Percentiles rank a stretch among this genome's conserved stretches.
Evolutionary conservation across 2,329 filamentous ascomycete genomes (phyloP).

Genomic region (Aspergillus japonicus): DNA sequence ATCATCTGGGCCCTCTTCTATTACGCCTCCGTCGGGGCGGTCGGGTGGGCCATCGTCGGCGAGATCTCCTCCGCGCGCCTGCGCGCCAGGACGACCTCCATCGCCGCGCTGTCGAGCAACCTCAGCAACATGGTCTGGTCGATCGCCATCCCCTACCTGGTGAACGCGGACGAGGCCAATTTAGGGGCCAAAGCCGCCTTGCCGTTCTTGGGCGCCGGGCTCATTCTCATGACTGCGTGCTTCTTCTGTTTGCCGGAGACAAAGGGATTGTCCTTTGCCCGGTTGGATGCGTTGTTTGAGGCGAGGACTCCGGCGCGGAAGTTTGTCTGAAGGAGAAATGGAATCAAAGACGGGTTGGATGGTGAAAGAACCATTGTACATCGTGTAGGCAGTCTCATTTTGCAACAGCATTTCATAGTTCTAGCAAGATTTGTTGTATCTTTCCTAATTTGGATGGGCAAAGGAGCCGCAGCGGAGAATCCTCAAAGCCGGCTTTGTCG

Average conservation of each 20-base stretch:
- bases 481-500: no score
- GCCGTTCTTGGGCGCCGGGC: background rate
- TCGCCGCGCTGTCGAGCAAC: background rate
- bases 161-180: background rate
- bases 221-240: background rate
- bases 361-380: no score
- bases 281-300: background rate
- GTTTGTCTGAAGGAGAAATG: background rate
- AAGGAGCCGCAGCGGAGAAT: no score
- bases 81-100: background rate
- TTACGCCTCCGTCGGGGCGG: background rate
- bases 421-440: no score
- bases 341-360: no score
- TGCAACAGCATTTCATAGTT: no score
- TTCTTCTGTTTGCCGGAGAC: constrained; percentile 2
- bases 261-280: background rate
- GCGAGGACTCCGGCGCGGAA: background rate
- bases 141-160: background rate
- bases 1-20: constrained; percentile 1
- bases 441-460: no score
- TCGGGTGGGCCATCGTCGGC: constrained; percentile 1
- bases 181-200: background rate
- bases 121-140: constrained; percentile 1
- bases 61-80: constrained; percentile 1
- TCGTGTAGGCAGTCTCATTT: no score